A percentile compares a stretch with the other conserved stretches of the same genome.
Conservation (phyloP, 441 rosid species). For the Eruca vesicaria region DNA sequence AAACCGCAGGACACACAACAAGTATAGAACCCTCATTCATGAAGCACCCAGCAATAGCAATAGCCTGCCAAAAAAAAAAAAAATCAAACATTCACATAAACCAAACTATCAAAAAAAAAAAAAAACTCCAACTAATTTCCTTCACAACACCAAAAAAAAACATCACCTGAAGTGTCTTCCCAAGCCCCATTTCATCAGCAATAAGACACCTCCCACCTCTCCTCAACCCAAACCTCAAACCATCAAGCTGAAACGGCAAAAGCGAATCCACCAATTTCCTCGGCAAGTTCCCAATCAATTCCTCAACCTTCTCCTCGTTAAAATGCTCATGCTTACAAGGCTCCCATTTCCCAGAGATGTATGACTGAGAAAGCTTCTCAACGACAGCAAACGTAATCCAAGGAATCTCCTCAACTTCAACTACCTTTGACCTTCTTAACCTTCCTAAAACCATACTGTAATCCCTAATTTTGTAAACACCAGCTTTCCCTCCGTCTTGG, state of each 20-base stretch:
- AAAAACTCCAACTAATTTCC: background rate
- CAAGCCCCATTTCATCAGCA: conserved; percentile 99
- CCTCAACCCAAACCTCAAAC: conserved; percentile 71
- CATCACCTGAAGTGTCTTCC: conserved; percentile 88
- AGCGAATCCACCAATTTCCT: conserved; percentile 55
- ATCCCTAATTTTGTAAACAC: conserved; percentile 74
- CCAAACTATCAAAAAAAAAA: background rate
- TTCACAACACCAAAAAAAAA: background rate
- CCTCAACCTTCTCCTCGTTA: conserved; percentile 60
- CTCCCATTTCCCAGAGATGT: conserved; percentile 59
- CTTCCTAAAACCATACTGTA: conserved; percentile 61
- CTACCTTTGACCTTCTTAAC: conserved; percentile 51
- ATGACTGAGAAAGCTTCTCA: conserved; percentile 63
- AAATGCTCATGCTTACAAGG: conserved; percentile 84
- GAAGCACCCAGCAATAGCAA: conserved; percentile 90
- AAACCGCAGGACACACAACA: conserved; percentile 91
- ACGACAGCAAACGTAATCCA: conserved; percentile 73
- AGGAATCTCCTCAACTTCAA: conserved; percentile 75
- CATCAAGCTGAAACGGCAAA: conserved; percentile 88
- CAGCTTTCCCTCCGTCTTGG: conserved; percentile 71
- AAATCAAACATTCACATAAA: conserved; percentile 1
- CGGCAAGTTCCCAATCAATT: conserved; percentile 61
- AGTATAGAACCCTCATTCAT: conserved; percentile 75
- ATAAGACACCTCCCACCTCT: conserved; percentile 95
- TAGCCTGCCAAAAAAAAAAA: conserved; percentile 60